Evolutionary conservation across 2,329 filamentous ascomycete genomes (phyloP), one percentile per base, ranked within the genome.

Genomic region (Colletotrichum paranaense): DNA sequence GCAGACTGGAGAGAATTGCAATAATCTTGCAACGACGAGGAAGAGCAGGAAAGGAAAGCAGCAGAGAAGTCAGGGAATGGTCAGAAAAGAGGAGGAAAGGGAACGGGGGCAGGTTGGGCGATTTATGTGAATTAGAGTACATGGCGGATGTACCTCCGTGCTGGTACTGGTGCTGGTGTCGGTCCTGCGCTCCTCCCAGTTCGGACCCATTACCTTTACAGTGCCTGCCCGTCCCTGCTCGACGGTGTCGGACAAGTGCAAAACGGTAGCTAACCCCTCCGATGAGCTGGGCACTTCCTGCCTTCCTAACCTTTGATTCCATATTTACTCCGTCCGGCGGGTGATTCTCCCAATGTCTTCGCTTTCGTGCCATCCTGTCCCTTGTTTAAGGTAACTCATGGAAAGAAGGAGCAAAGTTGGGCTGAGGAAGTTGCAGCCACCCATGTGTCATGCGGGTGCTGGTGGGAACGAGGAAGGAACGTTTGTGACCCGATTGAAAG

Each of bases 81-180:
- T n/a, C 56, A 62, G 53, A 55, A 64, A 52, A 49, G 52, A 30
- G 62, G 62, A 68, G 49, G 56, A 67, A 55, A 73, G 71, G 67
- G 60, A 55, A 72, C 65, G 68, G 65, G 69, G 70, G 67, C 56
- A 62, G 56, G 65, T 67, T 68, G 72, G 68, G 62, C 57, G 72
- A 74, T 68, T 74, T 74, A 72, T 74, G 72, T 72, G 68, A 67
- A 72, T 57, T 57, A 56, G 42, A 56, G 67, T 73, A 71, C 69
- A 67, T 68, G 8, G 8, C 57, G 46, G 62, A 65, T 42, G 56
- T 56, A 64, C 59, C 67, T 69, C 35, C 24, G 56, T 26, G 30
- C 7, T 32, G 28, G 28, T 52, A 16, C 19, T 57, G 53, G 53
- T 28, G 53, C 53, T 8, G 28, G 53, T 19, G 53, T 19, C 22